Base-by-base conservation (phyloP, 441 rosid genomes). In the Syzygium malaccense region DNA sequence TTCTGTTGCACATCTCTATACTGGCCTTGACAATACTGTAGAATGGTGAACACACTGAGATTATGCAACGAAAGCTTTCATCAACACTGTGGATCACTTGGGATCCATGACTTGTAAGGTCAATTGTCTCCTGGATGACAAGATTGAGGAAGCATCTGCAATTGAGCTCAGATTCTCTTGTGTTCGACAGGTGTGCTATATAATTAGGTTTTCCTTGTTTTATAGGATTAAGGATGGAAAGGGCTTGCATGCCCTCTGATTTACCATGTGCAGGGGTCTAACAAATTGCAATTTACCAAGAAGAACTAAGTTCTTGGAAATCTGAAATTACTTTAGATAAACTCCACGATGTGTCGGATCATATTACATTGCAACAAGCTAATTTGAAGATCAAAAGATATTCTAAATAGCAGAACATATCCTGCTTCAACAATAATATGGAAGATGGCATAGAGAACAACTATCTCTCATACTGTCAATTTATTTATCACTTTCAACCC, bases 161-260 rank as follows among this genome's bases (percentile, higher is more conserved):
- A 90, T 94, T 51, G 94, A 91, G 28, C 95, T 94, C 75, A 94
- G 91, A 30, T 87, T 98, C 71, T 92, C 93, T 90, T 93, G 97
- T 92, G 86, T 93, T 51, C 94, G 95, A 90, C 97, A 97, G 96
- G 99, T 95, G 87, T 4, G 41, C 64, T 32, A 55, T 68, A 26
- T 83, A 49, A 80, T 30, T 80, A 53, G 85, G n/a, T 20, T 49
- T 49, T 25, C n/a, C 32, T 12, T 9, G 55, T 83, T 13, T 49
- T 26, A 37, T 49, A 33, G 23, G 26, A 18, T 78, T 7, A 18
- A 18, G 49, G 23, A 78, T 49, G 32, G 2, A 33, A 54, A 30
- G 86, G 37, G 30, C 53, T 83, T 83, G 32, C 55, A 14, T 48
- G 28, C 32, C 57, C 18, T 49, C 5, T 14, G 86, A 49, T 49